A percentile compares a stretch with the other conserved stretches of the same genome.
phyloP scores from a whole-genome alignment of 495 filamentous ascomycete genomes.

The Penicillium daleae region DNA sequence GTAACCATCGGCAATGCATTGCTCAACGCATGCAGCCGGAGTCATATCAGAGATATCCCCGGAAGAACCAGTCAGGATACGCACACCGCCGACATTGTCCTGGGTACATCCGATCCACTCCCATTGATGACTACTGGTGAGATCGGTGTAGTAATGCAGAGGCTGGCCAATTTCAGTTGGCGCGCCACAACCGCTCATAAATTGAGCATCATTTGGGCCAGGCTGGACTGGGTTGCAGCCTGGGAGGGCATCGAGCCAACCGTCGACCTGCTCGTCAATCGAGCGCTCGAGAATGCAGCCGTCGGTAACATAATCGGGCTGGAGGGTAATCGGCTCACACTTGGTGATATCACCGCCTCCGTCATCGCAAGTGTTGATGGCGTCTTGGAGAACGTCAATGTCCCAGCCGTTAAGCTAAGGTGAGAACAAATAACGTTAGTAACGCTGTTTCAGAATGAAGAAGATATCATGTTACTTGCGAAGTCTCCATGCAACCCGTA shows the following conservation, averaged over 20 bases:
- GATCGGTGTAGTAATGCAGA: constrained; percentile 3
- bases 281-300: constrained; percentile 52
- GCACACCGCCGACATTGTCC: background rate
- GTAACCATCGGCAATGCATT: background rate
- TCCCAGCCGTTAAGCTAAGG: constrained; percentile 69
- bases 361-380: constrained; percentile 60
- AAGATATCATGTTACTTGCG: constrained; percentile 8
- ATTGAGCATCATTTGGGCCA: background rate
- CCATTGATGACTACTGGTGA: background rate
- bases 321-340: constrained; percentile 57
- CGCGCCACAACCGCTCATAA: constrained; percentile 25
- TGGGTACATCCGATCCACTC: background rate
- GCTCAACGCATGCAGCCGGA: background rate
- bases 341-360: constrained; percentile 23
- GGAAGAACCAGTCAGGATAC: background rate
- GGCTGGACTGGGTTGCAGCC: constrained; percentile 42
- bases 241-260: constrained; percentile 43
- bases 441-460: background rate
- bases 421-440: background rate
- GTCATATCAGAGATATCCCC: background rate
- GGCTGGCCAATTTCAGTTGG: background rate
- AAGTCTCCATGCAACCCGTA: constrained; percentile 35
- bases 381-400: constrained; percentile 58
- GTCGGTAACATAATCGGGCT: constrained; percentile 37
- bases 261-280: constrained; percentile 43